Evolutionary conservation across 352 stramenopile genomes (phyloP), one percentile per base, ranked within the genome.

Genomic region (Saprolegnia parasitica): DNA sequence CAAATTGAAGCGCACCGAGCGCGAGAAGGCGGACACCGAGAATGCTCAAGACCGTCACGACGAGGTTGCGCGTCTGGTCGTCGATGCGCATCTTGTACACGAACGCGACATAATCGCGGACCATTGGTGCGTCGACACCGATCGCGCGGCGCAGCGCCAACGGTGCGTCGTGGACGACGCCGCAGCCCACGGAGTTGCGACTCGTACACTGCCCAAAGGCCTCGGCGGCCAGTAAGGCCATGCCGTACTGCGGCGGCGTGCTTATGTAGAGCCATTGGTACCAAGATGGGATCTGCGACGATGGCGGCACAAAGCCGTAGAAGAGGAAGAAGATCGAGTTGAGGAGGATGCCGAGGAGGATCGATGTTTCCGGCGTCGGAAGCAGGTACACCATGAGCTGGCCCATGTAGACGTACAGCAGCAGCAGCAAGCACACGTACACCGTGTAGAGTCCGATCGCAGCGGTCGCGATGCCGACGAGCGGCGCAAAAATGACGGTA

Each of bases 231-330:
- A 89, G 37, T 37, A 82, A 78, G n/a, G 77, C 68, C 39, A 87
- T 79, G 4, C 50, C 79, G 71, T 86, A 87, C 20, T 72, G 74
- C 5, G 75, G 76, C 21, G 79, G 79, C 8, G 76, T 76, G 60
- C 80, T 77, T 52, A 78, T 79, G 72, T 88, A 76, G 16, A 90
- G 65, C 80, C 79, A 90, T 66, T 76, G 80, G 72, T 87, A 88
- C 0, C 71, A 79, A 0, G 49, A 62, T 32, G 82, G 82, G 40
- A 88, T 84, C 49, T 73, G 76, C 49, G 72, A 73, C 0, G 78
- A 74, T 24, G 83, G 80, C 16, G 81, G 81, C 64, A 80, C 84
- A 60, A 80, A 90, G 56, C 83, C 83, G 0, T 74, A 68, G 49
- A 86, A 88, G 16, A 88, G 58, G 26, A 85, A 74, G 56, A 85